Evolutionary conservation across 345 rosid genomes (phyloP), one percentile per base, ranked within the genome.

Genomic region (Brassica incana): DNA sequence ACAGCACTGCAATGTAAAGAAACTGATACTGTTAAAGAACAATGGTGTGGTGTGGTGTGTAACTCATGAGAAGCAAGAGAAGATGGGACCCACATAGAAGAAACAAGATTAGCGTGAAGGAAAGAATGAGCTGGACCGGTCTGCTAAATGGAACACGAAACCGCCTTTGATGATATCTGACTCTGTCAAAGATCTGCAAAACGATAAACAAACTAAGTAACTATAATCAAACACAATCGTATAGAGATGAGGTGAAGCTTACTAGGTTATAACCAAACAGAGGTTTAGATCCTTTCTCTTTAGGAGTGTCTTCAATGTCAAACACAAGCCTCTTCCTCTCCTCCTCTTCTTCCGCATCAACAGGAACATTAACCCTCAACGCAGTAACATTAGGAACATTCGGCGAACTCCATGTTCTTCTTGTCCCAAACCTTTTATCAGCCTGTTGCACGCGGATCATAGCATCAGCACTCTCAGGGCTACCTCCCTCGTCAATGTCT

Each of bases 371-470:
- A 80, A 93, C 72, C 85, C 84, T 90, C 84, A 91, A 84, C 50
- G 89, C 84, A 79, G 84, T 85, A 62, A 87, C 48, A 56, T 86
- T 85, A 2, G 75, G 75, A 3, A 79, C 78, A 74, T 69, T 79
- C 1, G 97, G 95, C 12, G 97, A 88, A 79, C 88, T 85, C 87
- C 91, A 88, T 20, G 86, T 85, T 83, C 86, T 88, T 78, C 93
- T 79, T n/a, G 88, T 74, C 56, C 83, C 78, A 0, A 6, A 1
- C 58, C 58, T 5, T 62, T 30, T 78, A 71, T 87, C 52, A 4
- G 6, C 50, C 14, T 43, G 50, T n/a, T 45, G 54, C 54, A 45
- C 54, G 56, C 56, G 56, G 56, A 48, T 12, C 14, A 52, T 5
- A 52, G 84, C 77, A 58, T 79, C 80, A 52, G 43, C 65, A 23